These are phyloP conservation scores for Plectosphaerella plurivora DNA, from an alignment of 2,329 filamentous ascomycete genomes.

Conservation along the genomic window DNA sequence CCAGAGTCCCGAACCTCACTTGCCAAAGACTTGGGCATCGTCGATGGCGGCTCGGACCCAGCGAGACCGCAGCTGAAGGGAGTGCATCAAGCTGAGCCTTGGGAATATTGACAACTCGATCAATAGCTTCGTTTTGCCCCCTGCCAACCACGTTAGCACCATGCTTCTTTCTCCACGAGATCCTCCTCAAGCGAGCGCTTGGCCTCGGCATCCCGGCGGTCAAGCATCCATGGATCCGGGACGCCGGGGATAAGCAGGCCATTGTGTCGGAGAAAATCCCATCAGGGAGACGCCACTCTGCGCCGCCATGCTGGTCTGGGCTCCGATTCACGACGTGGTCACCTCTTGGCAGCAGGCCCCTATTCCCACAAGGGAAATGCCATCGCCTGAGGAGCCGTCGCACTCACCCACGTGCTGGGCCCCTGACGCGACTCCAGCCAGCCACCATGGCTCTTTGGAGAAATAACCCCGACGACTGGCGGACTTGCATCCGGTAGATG, in stretches of 20 bases:
- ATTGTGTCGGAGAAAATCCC: too few species aligned
- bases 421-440: background rate
- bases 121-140: background rate
- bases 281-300: background rate
- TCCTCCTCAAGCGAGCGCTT: too few species aligned
- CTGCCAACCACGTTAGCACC: background rate
- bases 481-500: background rate
- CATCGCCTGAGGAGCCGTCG: background rate
- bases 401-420: background rate
- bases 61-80: background rate
- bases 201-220: too few species aligned
- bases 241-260: too few species aligned
- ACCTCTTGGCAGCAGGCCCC: background rate
- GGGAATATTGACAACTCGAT: background rate
- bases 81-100: background rate
- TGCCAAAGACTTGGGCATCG: background rate
- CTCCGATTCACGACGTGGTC: background rate
- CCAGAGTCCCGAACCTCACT: background rate
- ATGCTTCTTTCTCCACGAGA: background rate
- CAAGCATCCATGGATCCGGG: too few species aligned
- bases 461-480: background rate
- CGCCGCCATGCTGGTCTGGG: background rate
- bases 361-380: background rate
- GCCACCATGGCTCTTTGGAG: background rate
- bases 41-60: background rate